Conservation (phyloP, 371 early-diverging fungal genomes). For the Mucor indicus region DNA sequence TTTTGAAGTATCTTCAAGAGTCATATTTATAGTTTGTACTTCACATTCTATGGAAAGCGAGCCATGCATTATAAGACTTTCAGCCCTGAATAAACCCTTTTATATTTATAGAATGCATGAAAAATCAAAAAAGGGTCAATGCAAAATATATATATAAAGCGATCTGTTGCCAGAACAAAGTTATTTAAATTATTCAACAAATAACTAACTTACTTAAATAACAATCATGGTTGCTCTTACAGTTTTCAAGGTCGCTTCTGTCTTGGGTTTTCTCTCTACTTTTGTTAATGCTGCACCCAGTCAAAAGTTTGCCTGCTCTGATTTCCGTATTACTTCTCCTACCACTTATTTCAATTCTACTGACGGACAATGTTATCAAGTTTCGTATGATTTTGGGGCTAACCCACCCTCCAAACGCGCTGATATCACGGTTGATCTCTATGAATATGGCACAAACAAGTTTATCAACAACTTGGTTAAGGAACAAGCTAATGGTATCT, state of each 20-base stretch:
- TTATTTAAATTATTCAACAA: too few relatives aligned
- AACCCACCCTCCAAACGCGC: constrained; percentile 6
- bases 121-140: too few relatives aligned
- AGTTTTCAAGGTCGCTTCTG: constrained; percentile 1
- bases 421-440: constrained; percentile 15
- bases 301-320: constrained; percentile 16
- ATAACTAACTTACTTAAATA: too few relatives aligned
- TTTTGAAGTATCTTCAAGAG: too few relatives aligned
- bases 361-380: constrained; percentile 30
- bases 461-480: constrained; percentile 11
- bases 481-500: constrained; percentile 7
- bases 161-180: too few relatives aligned
- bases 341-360: constrained; percentile 24
- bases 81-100: too few relatives aligned
- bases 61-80: too few relatives aligned
- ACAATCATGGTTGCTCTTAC: constrained; percentile 9
- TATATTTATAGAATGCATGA: too few relatives aligned
- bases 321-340: constrained; percentile 36
- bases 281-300: constrained; percentile 17
- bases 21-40: too few relatives aligned
- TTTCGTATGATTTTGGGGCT: constrained; percentile 26
- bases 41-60: too few relatives aligned
- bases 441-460: constrained; percentile 16
- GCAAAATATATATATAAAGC: too few relatives aligned
- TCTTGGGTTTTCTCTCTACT: background rate